A percentile compares a stretch with the other conserved stretches of the same genome.
Evolutionary conservation across 345 rosid species (phyloP).

Genomic region (Gossypium thurberi): DNA sequence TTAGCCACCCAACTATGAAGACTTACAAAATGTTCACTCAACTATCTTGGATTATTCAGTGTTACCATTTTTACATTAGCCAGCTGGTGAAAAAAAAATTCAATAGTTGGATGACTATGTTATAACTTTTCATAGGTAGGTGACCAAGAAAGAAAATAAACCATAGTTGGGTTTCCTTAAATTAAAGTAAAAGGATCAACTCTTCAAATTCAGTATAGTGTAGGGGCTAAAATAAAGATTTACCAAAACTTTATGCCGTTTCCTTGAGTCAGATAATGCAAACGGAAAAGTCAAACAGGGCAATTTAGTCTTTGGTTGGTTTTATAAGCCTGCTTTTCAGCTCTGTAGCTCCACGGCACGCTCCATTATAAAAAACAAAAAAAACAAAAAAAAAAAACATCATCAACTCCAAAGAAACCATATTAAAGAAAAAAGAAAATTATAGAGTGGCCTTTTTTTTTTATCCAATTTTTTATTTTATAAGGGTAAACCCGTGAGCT

Average conservation of each 20-base stretch:
- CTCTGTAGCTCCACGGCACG: not conserved
- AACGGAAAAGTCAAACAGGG: slow-evolving; percentile 7
- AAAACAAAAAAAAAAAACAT: not conserved
- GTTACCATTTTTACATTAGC: too few species aligned
- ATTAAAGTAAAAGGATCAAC: too few species aligned
- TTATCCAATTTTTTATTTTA: not conserved
- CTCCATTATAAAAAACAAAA: not conserved
- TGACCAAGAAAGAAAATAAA: too few species aligned
- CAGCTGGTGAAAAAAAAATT: too few species aligned
- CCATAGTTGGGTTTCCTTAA: too few species aligned
- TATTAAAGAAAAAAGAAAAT: not conserved
- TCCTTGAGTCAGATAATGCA: not conserved
- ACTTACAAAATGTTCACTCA: too few species aligned
- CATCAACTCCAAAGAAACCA: not conserved
- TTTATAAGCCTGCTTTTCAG: not conserved
- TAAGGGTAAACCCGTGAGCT: slow-evolving; percentile 11
- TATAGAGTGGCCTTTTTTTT: not conserved
- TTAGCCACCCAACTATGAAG: too few species aligned
- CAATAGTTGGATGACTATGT: too few species aligned
- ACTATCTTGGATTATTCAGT: too few species aligned
- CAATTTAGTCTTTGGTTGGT: slow-evolving; percentile 8
- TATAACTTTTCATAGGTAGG: too few species aligned
- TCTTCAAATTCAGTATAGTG: too few species aligned
- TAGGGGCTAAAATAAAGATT: too few species aligned
- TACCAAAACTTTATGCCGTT: not conserved